Base-by-base conservation (phyloP, 164 flowering plant species). In the Annona squamosa region DNA sequence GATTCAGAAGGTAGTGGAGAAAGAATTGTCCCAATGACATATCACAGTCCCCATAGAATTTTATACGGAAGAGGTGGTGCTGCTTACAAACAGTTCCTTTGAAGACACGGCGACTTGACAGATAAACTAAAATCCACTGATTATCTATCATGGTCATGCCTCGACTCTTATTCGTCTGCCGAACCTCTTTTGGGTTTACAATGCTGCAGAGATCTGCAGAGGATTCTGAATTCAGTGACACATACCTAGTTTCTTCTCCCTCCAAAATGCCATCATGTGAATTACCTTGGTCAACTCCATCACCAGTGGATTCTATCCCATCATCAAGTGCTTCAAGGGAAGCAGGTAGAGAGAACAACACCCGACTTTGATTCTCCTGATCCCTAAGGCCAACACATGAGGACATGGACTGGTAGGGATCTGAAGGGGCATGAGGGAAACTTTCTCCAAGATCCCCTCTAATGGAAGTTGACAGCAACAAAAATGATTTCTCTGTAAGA, bases 41-140 rank as follows among this genome's bases (percentile, higher is more conserved):
- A 81, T 96, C 99, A 74, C 87, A 92, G 78, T 87, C 82, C 81
- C 82, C 85, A 87, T 96, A 96, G 82, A 90, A 96, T 85, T 84
- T 91, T 76, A 96, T 91, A 76, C 87, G 98, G 73, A 88, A 89
- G 79, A 93, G 87, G 75, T 79, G 92, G 79, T 85, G 84, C 70
- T 88, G 87, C 81, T 91, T 89, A 76, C 97, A 93, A 45, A 88
- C 70, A n/a, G 79, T 79, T 71, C 93, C 94, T 46, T 76, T 84
- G 7, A 75, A 76, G 47, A 87, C 80, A 85, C 87, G 88, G 56
- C 87, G 84, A 67, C 86, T 81, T 45, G 98, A 96, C 88, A 81
- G 82, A 82, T 89, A 79, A 82, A 92, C 89, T 86, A 93, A 85
- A 65, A 96, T 90, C 79, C 96, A 89, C 74, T 89, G 90, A 48